Base-by-base conservation (phyloP, 2,329 filamentous ascomycete genomes). In the Drechslerella stenobrocha region DNA sequence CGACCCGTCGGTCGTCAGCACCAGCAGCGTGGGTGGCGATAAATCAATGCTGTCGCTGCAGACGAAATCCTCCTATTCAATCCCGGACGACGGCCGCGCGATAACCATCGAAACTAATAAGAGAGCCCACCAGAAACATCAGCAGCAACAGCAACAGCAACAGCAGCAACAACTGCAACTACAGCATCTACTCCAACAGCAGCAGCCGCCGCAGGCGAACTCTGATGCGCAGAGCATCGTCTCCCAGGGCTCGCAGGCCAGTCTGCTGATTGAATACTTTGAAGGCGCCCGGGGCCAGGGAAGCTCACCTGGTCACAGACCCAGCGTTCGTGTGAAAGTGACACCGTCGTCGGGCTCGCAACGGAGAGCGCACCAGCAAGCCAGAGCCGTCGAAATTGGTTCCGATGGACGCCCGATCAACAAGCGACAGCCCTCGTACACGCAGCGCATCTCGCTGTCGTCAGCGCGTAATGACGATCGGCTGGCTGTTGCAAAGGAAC, bases 211-310 rank as follows among this genome's bases (percentile, higher is more conserved):
- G 24, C 52, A 58, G 22, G 78, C 80, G 70, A 76, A 78, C 8
- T 82, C 80, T 72, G 78, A 81, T 69, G 77, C 75, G 35, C 74
- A 76, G 67, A 81, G 78, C 71, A 76, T 76, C 70, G 78, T 82
- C 61, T 80, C 80, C 77, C 77, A 82, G 44, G 77, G 83, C 73
- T 95, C 89, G 45, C 90, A 95, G 79, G 95, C 91, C 34, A 95
- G 89, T 59, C 81, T 96, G 71, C 81, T 96, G 73, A 96, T 96
- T 74, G 91, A 96, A 78, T 96, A 95, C 77, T 96, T 95, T 74
- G 91, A 96, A 78, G 88, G 85, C 72, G 84, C 86, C 70, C 91
- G 89, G 76, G 79, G 82, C 59, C 81, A 80, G 73, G 80, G 80
- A 72, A 60, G 71, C 77, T 74, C 81, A 78, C 74, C 79, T 80